Base-by-base conservation (phyloP, 768 basidiomycete genomes). In the Mrakia hoshinonis region DNA sequence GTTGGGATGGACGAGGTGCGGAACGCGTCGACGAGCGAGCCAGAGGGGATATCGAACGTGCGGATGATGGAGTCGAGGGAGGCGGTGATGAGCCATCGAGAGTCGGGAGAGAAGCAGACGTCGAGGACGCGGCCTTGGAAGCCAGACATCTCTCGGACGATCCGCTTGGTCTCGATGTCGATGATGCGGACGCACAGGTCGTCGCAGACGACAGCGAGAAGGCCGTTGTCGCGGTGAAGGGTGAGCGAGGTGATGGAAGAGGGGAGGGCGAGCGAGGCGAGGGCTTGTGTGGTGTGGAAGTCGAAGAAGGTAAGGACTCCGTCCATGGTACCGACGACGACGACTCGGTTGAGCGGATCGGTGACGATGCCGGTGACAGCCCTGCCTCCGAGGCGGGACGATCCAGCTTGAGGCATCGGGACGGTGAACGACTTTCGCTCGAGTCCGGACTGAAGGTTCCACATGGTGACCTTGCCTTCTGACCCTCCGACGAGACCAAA, bases 391-490 rank as follows among this genome's bases (percentile, higher is more conserved):
- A 58, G 20, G 26, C 54, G 55, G 26, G 67, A 24, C 3, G 38
- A 51, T 31, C 67, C 67, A 29, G 43, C 29, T 24, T 22, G 39
- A 46, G 60, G 43, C 24, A 18, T 20, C 6, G 65, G 48, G 79
- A 95, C 76, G 73, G 83, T 81, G 78, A 90, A 97, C 1, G 84
- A 83, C 80, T 89, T 90, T 55, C 95, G 84, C 75, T 85, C 85
- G 70, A 93, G 84, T 1, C 96, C 96, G 4, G 90, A 92, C 79
- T 99, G 95, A 87, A 99, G 87, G 78, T 97, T 99, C 89, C 92
- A 98, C 88, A 94, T 88, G 70, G 86, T 79, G 48, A 98, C 89
- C 52, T 79, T 75, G 31, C 83, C 84, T 0, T 85, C 87, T 2
- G 90, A 90, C 1, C 89, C 89, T 31, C 92, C 87, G 4, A 86